Evolutionary conservation across 129 eudicot species (phyloP).

Genomic region (Lactuca sativa): DNA sequence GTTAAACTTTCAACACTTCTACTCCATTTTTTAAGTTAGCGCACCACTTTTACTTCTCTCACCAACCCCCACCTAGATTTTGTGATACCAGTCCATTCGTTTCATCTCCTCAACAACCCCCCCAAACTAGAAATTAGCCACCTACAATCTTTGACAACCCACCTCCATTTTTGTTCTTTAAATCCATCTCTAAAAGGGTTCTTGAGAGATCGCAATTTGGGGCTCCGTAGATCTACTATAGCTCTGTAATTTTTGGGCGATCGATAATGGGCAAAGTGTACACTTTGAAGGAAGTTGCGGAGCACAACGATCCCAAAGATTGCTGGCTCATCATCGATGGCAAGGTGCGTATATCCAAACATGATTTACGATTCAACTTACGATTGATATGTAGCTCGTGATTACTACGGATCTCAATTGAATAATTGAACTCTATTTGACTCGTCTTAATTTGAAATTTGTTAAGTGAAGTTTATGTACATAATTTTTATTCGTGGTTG

Average conservation of each 20-base stretch:
- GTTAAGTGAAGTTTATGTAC: neutral
- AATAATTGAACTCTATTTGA: neutral
- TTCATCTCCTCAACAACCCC: constrained; percentile 17
- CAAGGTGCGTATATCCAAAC: constrained; percentile 49
- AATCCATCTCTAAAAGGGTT: neutral
- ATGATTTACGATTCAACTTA: neutral
- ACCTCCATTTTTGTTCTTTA: constrained; percentile 10
- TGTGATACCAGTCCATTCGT: neutral
- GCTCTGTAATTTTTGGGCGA: neutral
- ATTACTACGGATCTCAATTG: neutral
- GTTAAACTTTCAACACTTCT: neutral
- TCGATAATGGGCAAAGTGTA: constrained; percentile 37
- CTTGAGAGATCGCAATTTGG: neutral
- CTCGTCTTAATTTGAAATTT: neutral
- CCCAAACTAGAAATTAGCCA: constrained; percentile 5
- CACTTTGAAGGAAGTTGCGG: constrained; percentile 67
- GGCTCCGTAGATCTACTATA: neutral
- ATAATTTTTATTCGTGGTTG: neutral
- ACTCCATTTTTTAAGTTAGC: neutral
- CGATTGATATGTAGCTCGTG: neutral
- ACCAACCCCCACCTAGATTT: constrained; percentile 30
- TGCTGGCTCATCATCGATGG: constrained; percentile 88
- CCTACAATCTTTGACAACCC: constrained; percentile 16
- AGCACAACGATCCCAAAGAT: constrained; percentile 75
- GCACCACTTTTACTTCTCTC: constrained; percentile 12